These are phyloP conservation scores for Rutstroemia sp. DNA, from an alignment of 2,329 filamentous ascomycete species.

Conservation along the genomic window DNA sequence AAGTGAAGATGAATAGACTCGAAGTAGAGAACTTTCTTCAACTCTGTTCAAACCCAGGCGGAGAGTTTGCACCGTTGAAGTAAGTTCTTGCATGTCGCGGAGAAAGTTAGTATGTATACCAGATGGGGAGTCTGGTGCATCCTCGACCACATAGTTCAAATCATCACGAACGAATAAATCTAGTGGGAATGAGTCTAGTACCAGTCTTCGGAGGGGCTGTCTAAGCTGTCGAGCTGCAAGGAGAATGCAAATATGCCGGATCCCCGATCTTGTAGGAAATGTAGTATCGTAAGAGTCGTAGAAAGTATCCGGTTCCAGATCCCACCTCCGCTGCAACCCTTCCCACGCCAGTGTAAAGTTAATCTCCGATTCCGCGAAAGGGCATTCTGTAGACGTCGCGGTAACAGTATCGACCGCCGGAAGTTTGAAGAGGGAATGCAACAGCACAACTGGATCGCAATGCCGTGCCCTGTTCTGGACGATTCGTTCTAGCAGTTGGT, in stretches of 20 bases:
- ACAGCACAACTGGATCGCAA: constrained; percentile 1
- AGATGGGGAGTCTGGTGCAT: neutral
- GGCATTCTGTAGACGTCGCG: neutral
- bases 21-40: neutral
- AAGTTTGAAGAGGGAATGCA: neutral
- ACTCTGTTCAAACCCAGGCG: constrained; percentile 1
- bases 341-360: constrained; percentile 3
- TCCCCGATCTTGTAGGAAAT: constrained; percentile 1
- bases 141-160: neutral
- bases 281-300: constrained; percentile 5
- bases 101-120: neutral
- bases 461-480: constrained; percentile 1
- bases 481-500: neutral
- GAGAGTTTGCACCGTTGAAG: neutral
- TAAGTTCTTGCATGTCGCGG: constrained; percentile 1
- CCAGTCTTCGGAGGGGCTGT: neutral
- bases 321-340: neutral
- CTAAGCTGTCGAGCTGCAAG: neutral
- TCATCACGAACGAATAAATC: constrained; percentile 1
- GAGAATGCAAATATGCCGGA: constrained; percentile 2
- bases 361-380: neutral
- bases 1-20: neutral
- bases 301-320: neutral
- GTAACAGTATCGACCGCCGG: neutral
- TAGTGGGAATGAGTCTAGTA: neutral